These are phyloP conservation scores for Sordariomycetes sp. DNA, from an alignment of 2,329 filamentous ascomycete genomes.

Conservation along the genomic window DNA sequence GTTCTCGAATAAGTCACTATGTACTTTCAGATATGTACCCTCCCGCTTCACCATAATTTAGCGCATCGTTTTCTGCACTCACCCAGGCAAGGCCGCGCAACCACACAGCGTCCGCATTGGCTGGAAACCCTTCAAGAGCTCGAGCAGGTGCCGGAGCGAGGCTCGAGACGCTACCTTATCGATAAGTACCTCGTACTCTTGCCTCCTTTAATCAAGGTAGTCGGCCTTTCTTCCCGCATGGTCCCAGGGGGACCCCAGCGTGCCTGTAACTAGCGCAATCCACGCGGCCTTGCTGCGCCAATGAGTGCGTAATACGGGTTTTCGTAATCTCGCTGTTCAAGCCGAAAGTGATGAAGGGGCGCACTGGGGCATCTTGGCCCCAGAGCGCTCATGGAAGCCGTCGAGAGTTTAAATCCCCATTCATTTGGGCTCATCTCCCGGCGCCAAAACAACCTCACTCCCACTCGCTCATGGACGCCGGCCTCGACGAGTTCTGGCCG, in stretches of 20 bases:
- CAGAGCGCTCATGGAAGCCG: not conserved
- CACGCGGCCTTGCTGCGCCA: not conserved
- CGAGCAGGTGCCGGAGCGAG: too few relatives aligned
- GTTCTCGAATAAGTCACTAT: not conserved
- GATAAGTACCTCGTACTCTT: too few relatives aligned
- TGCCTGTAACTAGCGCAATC: not conserved
- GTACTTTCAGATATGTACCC: not conserved
- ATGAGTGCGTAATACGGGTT: not conserved
- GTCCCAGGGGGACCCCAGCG: not conserved
- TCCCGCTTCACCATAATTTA: not conserved
- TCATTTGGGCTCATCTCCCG: not conserved
- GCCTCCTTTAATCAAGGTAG: too few relatives aligned
- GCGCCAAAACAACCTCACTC: not conserved
- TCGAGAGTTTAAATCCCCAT: not conserved
- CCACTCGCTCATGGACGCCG: not conserved
- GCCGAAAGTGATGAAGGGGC: not conserved
- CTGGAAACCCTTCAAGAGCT: too few relatives aligned
- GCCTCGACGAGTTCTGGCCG: too few relatives aligned
- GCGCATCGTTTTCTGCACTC: not conserved
- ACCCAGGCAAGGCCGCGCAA: not conserved
- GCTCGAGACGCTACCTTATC: too few relatives aligned
- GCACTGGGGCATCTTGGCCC: not conserved
- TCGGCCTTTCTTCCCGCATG: too few relatives aligned
- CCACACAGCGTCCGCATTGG: too few relatives aligned
- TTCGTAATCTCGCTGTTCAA: not conserved